phyloP scores from a whole-genome alignment of 768 basidiomycete genomes.

The Sarcodon sp. region DNA sequence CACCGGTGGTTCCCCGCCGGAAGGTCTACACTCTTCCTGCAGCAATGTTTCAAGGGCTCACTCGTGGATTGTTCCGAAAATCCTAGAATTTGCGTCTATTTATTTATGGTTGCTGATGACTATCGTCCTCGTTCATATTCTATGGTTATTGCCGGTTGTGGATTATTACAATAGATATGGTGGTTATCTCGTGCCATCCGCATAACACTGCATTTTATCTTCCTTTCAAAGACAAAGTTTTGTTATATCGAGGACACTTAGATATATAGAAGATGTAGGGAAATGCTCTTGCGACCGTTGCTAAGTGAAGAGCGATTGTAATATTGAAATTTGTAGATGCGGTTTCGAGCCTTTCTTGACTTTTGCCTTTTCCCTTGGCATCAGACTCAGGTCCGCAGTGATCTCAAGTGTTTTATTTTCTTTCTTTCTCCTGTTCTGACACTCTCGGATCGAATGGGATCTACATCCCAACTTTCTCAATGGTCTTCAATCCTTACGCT shows the following conservation, averaged over 20 bases:
- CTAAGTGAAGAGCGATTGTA: neutral
- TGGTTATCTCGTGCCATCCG: neutral
- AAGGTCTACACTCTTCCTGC: no score
- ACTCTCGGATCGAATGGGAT: neutral
- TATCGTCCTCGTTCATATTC: no score
- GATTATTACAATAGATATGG: neutral
- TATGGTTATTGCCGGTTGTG: neutral
- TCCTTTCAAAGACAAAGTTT: neutral
- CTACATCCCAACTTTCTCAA: neutral
- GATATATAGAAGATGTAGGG: neutral
- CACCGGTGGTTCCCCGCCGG: no score
- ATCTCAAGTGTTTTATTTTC: neutral
- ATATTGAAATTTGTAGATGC: neutral
- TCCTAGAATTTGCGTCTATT: no score
- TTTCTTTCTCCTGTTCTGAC: neutral
- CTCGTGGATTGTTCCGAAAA: no score
- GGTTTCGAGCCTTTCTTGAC: neutral
- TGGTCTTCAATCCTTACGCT: constrained; percentile 14
- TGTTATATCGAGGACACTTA: neutral
- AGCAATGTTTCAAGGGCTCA: no score
- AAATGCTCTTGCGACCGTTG: neutral
- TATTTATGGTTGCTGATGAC: no score
- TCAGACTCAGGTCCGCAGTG: neutral
- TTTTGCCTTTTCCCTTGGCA: neutral
- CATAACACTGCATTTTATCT: neutral